Percentiles rank a stretch among this genome's conserved stretches.
Conservation (phyloP, 2,329 filamentous ascomycete species). For the Epicoccum sorghinum region DNA sequence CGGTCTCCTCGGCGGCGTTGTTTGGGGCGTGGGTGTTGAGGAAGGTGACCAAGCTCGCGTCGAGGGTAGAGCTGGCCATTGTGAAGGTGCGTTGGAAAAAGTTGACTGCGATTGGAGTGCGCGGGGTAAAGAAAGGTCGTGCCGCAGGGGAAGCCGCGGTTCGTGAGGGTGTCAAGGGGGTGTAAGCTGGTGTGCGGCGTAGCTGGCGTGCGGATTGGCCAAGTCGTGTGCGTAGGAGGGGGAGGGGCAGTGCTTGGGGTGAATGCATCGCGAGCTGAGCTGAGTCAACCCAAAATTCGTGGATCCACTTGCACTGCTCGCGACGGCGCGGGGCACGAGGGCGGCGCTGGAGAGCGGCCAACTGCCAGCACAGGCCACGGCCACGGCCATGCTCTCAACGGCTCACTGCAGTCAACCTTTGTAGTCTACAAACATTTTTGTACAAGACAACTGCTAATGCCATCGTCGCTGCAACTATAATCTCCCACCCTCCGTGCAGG, state of each 20-base stretch:
- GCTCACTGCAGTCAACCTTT: no score
- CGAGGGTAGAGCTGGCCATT: slow-evolving; percentile 46
- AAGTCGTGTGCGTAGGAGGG: slow-evolving; percentile 30
- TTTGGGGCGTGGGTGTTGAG: slow-evolving; percentile 47
- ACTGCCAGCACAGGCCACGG: slow-evolving; percentile 27
- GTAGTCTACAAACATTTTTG: no score
- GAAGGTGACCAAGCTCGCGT: slow-evolving; percentile 42
- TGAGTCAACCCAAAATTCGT: slow-evolving; percentile 37
- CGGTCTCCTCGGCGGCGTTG: slow-evolving; percentile 44
- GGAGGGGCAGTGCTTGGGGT: slow-evolving; percentile 21
- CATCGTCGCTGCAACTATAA: no score
- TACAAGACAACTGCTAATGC: no score
- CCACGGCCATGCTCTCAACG: no score
- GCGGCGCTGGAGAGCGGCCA: slow-evolving; percentile 30
- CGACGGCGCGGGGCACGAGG: slow-evolving; percentile 9
- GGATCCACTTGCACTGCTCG: slow-evolving; percentile 10
- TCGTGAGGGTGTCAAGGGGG: slow-evolving; percentile 13
- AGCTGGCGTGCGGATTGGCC: slow-evolving; percentile 22
- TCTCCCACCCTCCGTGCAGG: background rate
- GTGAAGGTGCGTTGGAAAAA: slow-evolving; percentile 38
- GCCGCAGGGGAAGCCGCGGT: slow-evolving; percentile 19
- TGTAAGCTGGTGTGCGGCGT: slow-evolving; percentile 9
- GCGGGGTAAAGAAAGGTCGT: slow-evolving; percentile 42
- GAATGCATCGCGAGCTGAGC: slow-evolving; percentile 38
- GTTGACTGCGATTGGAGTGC: slow-evolving; percentile 33